Conservation (phyloP, 148 eudicot genomes). For the Oxyria digyna region DNA sequence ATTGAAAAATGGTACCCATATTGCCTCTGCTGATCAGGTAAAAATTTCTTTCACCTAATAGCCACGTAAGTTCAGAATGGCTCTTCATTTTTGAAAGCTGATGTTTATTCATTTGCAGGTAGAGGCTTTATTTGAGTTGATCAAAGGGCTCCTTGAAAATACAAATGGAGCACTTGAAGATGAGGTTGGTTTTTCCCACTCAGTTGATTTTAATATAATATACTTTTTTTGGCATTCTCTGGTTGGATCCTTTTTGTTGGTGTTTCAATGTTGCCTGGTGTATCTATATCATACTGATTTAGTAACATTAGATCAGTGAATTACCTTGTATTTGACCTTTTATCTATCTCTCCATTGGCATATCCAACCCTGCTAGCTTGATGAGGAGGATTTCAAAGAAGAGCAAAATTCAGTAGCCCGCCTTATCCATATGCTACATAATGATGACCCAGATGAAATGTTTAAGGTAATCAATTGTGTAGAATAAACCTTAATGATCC, state of each 20-base stretch:
- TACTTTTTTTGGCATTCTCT: not conserved
- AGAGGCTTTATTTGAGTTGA: conserved; percentile 82
- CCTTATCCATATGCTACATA: conserved; percentile 80
- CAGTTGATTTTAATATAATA: not conserved
- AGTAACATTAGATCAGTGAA: not conserved
- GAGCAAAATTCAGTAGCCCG: conserved; percentile 98
- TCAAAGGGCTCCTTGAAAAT: conserved; percentile 87
- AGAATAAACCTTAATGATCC: not conserved
- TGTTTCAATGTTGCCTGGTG: not conserved
- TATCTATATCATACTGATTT: not conserved
- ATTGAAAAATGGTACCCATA: conserved; percentile 62
- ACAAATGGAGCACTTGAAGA: conserved; percentile 42
- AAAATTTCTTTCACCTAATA: not conserved
- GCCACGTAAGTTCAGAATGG: not conserved
- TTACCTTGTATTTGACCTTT: conserved; percentile 5
- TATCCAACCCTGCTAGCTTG: conserved; percentile 31
- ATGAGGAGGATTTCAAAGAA: conserved; percentile 95
- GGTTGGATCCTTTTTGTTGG: not conserved
- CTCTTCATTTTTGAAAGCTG: conserved; percentile 8
- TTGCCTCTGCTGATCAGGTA: conserved; percentile 91
- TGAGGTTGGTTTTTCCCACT: conserved; percentile 37
- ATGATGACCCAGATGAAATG: conserved; percentile 92
- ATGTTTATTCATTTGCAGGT: conserved; percentile 44
- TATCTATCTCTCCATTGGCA: conserved; percentile 6
- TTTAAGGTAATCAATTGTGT: conserved; percentile 47